Evolutionary conservation across 2,329 filamentous ascomycete species (phyloP).

Genomic region (Calycina herbarum): DNA sequence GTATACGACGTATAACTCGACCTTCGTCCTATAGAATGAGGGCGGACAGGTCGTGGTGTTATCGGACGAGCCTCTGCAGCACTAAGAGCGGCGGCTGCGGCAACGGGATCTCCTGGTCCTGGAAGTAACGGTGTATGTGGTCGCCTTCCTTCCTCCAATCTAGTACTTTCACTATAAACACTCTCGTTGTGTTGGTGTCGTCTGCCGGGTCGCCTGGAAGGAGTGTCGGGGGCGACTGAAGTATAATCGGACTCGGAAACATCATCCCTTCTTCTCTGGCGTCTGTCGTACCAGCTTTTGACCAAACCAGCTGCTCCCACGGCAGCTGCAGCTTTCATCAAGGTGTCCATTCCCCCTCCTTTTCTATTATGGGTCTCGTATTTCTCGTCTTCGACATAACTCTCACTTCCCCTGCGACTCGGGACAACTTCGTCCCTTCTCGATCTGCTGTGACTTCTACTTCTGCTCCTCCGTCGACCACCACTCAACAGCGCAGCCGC

Average conservation of each 20-base stretch:
- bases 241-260: conserved; percentile 59
- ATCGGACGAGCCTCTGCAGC: conserved; percentile 44
- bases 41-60: conserved; percentile 42
- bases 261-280: conserved; percentile 45
- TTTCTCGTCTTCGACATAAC: conserved; percentile 64
- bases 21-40: conserved; percentile 48
- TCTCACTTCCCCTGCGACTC: conserved; percentile 44
- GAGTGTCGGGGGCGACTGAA: conserved; percentile 62
- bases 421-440: conserved; percentile 19
- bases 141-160: conserved; percentile 35
- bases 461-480: conserved; percentile 41
- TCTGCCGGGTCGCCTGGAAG: conserved; percentile 48
- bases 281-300: conserved; percentile 57
- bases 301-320: conserved; percentile 63
- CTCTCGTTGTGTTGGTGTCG: conserved; percentile 35
- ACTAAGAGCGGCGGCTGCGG: conserved; percentile 49
- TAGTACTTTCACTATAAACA: conserved; percentile 48
- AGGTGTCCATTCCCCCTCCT: conserved; percentile 57
- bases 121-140: conserved; percentile 46
- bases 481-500: conserved; percentile 52
- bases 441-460: conserved; percentile 27
- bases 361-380: conserved; percentile 42
- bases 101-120: conserved; percentile 45
- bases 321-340: conserved; percentile 61
- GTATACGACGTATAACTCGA: conserved; percentile 48